Evolutionary conservation across 208 protist species (phyloP).

Genomic region (Trypanosoma platydactyli): DNA sequence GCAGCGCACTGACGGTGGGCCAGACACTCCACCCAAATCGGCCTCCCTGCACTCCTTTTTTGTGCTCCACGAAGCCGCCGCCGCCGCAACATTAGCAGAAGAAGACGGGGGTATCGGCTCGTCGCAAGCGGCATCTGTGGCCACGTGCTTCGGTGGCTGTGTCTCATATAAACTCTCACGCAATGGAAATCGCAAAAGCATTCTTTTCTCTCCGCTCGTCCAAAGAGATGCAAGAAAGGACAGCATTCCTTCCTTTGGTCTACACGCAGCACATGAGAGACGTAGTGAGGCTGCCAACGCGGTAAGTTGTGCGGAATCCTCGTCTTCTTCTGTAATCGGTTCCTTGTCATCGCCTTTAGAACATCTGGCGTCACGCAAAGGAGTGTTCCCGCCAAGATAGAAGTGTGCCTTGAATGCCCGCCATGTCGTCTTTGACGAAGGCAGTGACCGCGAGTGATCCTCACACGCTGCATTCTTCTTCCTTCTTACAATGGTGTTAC

Average conservation of each 20-base stretch:
- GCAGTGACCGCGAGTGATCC: background rate
- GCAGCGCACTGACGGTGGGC: too few species aligned
- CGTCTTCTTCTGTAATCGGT: background rate
- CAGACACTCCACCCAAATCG: too few species aligned
- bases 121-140: too few species aligned
- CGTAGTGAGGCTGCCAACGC: background rate
- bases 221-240: slow-evolving; percentile 1
- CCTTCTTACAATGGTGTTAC: too few species aligned
- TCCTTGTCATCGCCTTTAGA: background rate
- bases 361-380: background rate
- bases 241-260: slow-evolving; percentile 5
- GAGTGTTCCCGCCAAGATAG: slow-evolving; percentile 6
- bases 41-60: too few species aligned
- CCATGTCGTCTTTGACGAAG: slow-evolving; percentile 13
- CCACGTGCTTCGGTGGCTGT: background rate
- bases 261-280: slow-evolving; percentile 21
- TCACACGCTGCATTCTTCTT: too few species aligned
- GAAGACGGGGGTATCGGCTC: too few species aligned
- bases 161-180: slow-evolving; percentile 20
- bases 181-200: background rate
- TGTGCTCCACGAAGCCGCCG: too few species aligned
- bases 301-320: background rate
- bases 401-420: slow-evolving; percentile 22
- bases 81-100: too few species aligned
- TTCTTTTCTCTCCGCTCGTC: background rate